Percentiles rank a stretch among this genome's conserved stretches.
Evolutionary conservation across 192 early-diverging fungal genomes (phyloP).

Genomic region (Neocallimastix lanati): DNA sequence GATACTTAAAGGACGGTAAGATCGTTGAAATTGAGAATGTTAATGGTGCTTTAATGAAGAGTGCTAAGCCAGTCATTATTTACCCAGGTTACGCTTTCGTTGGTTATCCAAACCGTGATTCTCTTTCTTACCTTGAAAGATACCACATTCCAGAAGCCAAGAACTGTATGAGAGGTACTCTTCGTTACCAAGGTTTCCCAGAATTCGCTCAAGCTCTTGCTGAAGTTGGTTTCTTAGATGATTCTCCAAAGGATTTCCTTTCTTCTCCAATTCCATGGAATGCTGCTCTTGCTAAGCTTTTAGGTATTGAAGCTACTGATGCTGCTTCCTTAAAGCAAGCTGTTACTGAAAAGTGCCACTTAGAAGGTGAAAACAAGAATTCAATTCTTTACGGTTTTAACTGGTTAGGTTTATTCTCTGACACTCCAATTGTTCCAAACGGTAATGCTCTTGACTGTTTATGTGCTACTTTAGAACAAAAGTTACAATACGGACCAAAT

Average conservation of each 20-base stretch:
- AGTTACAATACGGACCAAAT: slow-evolving; percentile 79
- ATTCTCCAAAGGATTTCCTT: slow-evolving; percentile 43
- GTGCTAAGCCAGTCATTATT: slow-evolving; percentile 70
- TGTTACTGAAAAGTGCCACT: slow-evolving; percentile 46
- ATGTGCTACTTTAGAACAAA: slow-evolving; percentile 87
- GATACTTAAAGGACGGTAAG: slow-evolving; percentile 77
- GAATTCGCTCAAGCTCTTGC: slow-evolving; percentile 89
- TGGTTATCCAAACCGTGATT: slow-evolving; percentile 96
- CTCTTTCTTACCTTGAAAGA: slow-evolving; percentile 76
- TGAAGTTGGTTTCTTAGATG: slow-evolving; percentile 78
- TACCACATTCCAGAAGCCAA: slow-evolving; percentile 88
- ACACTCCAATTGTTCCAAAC: slow-evolving; percentile 35
- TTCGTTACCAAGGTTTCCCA: slow-evolving; percentile 93
- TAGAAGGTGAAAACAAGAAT: slow-evolving; percentile 12
- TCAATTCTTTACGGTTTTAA: slow-evolving; percentile 22
- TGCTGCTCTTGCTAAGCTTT: slow-evolving; percentile 42
- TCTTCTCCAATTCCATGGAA: slow-evolving; percentile 21
- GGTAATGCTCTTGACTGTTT: slow-evolving; percentile 79
- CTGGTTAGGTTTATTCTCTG: slow-evolving; percentile 73
- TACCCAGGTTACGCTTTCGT: slow-evolving; percentile 93
- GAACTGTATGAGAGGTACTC: slow-evolving; percentile 82
- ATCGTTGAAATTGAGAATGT: slow-evolving; percentile 44
- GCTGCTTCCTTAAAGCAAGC: slow-evolving; percentile 30
- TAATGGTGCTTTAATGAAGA: slow-evolving; percentile 63
- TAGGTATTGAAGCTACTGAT: slow-evolving; percentile 8